Evolutionary conservation across 2,329 filamentous ascomycete species (phyloP), one percentile per base, ranked within the genome.

Genomic region (Penicillium sp.): DNA sequence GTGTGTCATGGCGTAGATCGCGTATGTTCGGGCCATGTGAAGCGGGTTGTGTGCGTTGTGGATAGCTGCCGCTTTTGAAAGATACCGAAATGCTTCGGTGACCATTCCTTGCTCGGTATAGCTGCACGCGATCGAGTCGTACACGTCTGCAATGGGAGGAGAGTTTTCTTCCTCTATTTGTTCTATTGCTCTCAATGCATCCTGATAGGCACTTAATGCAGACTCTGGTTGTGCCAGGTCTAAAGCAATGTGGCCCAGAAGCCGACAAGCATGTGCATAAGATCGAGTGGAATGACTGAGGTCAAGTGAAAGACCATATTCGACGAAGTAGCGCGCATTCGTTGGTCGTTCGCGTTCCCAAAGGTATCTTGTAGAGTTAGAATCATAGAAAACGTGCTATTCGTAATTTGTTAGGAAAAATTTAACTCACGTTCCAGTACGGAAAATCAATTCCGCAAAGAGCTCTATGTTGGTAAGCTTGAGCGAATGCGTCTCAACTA

Each of bases 1-100:
- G n/a, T 51, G 18, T 35, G 49, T 51, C 49, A 51, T 51, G 25
- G 49, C 39, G 21, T 35, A 51, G 35, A 51, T 51, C 25, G 39
- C 38, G 2, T 21, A 16, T 27, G 49, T 51, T 51, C 25, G 5
- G n/a, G 27, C 49, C 49, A 52, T 46, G 12, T 45, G 39, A 23
- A 45, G 49, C 16, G 49, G 49, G n/a, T 52, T 51, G 49, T 45
- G 23, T 25, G 49, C 38, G 3, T 50, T 42, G 25, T 52, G 49
- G 12, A 52, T 46, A 27, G 27, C 39, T 18, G 25, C 38, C n/a
- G 49, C 39, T 15, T 45, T 51, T 29, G 38, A 51, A 34, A 45
- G 49, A 32, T 44, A 45, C 35, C 25, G 25, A 35, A 51, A 51
- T 32, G 23, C 34, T 9, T 37, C 34, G 16, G 7, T n/a, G 7